phyloP scores from a whole-genome alignment of 2,329 filamentous ascomycete species.

The Amesomyces nigricolor region DNA sequence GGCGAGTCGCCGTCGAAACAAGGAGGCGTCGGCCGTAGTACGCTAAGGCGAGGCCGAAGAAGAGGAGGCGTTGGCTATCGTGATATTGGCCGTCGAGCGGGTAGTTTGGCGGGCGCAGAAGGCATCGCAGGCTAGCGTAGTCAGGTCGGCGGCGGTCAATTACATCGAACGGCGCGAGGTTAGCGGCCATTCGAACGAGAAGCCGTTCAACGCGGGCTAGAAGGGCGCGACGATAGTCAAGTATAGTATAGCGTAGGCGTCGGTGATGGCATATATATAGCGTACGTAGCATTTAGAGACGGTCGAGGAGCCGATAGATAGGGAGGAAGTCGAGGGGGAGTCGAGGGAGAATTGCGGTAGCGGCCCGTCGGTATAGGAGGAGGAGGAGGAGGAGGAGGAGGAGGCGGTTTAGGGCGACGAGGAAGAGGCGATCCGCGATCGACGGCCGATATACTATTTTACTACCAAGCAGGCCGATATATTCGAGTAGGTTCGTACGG shows the following conservation, averaged over 20 bases:
- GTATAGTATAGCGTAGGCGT: neutral
- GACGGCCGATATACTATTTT: conserved; percentile 6
- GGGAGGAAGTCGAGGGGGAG: neutral
- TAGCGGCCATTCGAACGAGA: conserved; percentile 4
- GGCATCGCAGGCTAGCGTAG: neutral
- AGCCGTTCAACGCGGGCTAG: conserved; percentile 6
- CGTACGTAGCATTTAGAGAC: neutral
- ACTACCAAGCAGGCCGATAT: neutral
- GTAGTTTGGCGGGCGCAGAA: conserved; percentile 5
- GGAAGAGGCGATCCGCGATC: neutral
- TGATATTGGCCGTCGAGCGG: conserved; percentile 3
- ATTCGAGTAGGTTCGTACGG: neutral
- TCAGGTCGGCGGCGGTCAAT: conserved; percentile 6
- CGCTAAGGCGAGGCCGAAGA: neutral
- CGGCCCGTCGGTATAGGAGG: neutral
- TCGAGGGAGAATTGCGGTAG: no score
- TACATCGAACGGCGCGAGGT: conserved; percentile 4
- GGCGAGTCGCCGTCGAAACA: neutral
- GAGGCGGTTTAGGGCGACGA: neutral
- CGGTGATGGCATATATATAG: conserved; percentile 9
- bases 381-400: neutral
- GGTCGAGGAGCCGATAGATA: neutral
- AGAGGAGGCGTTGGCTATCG: neutral
- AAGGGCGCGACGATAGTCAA: conserved; percentile 5
- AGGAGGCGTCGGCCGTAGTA: neutral